Evolutionary conservation across 345 rosid genomes (phyloP).

Genomic region (Streptanthus diversifolius): DNA sequence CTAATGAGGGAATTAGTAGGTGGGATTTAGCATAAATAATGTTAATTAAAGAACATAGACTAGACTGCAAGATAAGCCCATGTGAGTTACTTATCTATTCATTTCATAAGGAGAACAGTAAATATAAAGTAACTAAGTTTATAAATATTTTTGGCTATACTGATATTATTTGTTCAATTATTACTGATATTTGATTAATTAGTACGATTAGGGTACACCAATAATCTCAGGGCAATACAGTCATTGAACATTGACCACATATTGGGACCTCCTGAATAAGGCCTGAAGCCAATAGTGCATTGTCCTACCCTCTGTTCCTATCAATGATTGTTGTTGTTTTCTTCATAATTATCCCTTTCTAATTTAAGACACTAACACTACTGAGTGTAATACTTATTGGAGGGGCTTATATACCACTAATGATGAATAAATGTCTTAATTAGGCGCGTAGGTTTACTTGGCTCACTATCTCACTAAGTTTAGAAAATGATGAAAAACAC

Average conservation of each 20-base stretch:
- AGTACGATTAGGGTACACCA: constrained; percentile 33
- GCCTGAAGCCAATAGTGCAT: constrained; percentile 23
- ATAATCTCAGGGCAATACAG: constrained; percentile 25
- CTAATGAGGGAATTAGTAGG: constrained; percentile 19
- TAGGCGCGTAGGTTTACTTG: neutral
- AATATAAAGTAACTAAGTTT: neutral
- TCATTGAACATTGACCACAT: constrained; percentile 19
- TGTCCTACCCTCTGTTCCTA: constrained; percentile 20
- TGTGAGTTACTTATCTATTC: constrained; percentile 18
- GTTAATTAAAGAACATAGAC: constrained; percentile 3
- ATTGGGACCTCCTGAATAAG: constrained; percentile 30
- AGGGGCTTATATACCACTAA: neutral
- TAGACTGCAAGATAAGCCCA: constrained; percentile 12
- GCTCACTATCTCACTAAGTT: neutral
- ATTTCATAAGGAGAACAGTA: constrained; percentile 13
- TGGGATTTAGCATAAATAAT: constrained; percentile 8
- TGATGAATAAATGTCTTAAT: neutral
- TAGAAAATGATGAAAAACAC: neutral
- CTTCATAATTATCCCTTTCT: constrained; percentile 18
- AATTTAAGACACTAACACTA: constrained; percentile 8
- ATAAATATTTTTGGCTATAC: neutral
- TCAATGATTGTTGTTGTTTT: constrained; percentile 29
- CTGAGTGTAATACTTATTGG: neutral
- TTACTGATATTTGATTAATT: constrained; percentile 22
- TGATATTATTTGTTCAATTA: constrained; percentile 16